phyloP scores from a whole-genome alignment of 768 basidiomycete species.

The Tulasnella sp. region DNA sequence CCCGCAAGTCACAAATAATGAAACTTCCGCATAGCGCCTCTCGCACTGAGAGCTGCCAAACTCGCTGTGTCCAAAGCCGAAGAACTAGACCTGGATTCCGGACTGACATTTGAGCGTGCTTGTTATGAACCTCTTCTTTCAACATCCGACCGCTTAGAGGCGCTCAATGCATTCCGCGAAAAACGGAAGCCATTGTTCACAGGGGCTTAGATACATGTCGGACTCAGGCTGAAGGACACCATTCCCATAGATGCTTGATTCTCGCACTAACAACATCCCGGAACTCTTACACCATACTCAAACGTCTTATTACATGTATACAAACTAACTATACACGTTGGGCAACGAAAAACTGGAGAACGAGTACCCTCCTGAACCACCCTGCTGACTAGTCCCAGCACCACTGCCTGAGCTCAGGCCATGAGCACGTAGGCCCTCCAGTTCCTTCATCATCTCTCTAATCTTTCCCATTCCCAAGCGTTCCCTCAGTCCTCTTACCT shows the following conservation, averaged over 20 bases:
- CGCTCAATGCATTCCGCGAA: conserved; percentile 73
- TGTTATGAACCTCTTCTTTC: conserved; percentile 70
- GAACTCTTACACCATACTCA: not conserved
- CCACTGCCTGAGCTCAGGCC: not conserved
- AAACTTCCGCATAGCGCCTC: no score
- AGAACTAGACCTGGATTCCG: conserved; percentile 72
- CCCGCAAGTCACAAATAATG: no score
- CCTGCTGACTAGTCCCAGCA: not conserved
- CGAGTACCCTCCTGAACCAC: not conserved
- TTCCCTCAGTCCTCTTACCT: conserved; percentile 46
- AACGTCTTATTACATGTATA: no score
- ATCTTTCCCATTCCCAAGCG: conserved; percentile 53
- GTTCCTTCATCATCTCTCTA: conserved; percentile 78
- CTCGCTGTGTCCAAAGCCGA: conserved; percentile 67
- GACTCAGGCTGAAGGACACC: not conserved
- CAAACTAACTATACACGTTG: no score
- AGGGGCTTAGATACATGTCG: conserved; percentile 43
- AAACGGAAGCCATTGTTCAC: conserved; percentile 68
- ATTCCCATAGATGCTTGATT: not conserved
- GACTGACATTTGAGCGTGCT: conserved; percentile 84
- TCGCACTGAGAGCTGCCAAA: conserved; percentile 82
- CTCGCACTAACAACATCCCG: not conserved
- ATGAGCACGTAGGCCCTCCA: conserved; percentile 46
- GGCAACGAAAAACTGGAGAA: no score
- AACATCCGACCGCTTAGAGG: conserved; percentile 68